These are phyloP conservation scores for Komagataella phaffii DNA, from an alignment of 805 yeast genomes.

Conservation along the genomic window DNA sequence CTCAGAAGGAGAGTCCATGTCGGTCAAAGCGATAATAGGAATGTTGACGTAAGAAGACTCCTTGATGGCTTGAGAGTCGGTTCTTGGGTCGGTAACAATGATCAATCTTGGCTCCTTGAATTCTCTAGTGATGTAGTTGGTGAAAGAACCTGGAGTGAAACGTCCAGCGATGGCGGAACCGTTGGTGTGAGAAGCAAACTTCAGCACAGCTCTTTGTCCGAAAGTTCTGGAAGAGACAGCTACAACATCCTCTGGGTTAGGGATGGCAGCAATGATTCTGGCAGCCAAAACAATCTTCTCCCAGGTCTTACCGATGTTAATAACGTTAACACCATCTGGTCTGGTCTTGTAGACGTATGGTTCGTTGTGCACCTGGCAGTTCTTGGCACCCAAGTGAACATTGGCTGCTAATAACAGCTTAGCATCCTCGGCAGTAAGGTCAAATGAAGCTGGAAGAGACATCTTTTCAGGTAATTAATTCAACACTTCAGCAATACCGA, in stretches of 20 bases:
- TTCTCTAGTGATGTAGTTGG: constrained; percentile 99
- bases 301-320: constrained; percentile 99
- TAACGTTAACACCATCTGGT: constrained; percentile 98
- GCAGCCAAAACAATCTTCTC: constrained; percentile 99
- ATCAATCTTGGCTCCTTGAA: constrained; percentile 99
- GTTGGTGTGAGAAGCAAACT: constrained; percentile 99
- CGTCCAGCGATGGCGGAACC: constrained; percentile 99
- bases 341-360: constrained; percentile 96
- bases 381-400: constrained; percentile 98
- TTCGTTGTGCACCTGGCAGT: constrained; percentile 97
- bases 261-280: constrained; percentile 98
- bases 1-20: constrained; percentile 98
- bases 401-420: constrained; percentile 98
- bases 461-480: constrained; percentile 17
- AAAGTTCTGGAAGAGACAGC: constrained; percentile 98
- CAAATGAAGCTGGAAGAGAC: constrained; percentile 83
- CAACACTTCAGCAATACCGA: constrained; percentile 1
- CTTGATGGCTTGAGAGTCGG: constrained; percentile 99
- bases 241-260: constrained; percentile 96
- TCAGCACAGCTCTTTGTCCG: constrained; percentile 99
- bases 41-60: constrained; percentile 99
- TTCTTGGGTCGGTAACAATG: constrained; percentile 99
- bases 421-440: constrained; percentile 95
- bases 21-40: constrained; percentile 98
- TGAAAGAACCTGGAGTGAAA: constrained; percentile 99